Percentiles rank a stretch among this genome's conserved stretches.
phyloP scores from a whole-genome alignment of 2,329 filamentous ascomycete species.

The Trichophaea hybrida region DNA sequence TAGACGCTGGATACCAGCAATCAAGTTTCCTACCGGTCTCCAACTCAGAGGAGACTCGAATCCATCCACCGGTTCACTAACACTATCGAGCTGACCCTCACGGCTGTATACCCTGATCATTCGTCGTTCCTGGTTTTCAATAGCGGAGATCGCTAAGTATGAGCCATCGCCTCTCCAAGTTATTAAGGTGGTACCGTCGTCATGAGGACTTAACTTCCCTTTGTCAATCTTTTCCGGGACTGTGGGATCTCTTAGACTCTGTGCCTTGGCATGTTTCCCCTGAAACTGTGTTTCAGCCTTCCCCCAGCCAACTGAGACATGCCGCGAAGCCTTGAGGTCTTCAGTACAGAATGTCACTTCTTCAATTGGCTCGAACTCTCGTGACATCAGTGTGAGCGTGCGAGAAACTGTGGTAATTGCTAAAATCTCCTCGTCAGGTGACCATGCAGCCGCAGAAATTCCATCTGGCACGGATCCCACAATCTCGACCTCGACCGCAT shows the following conservation, averaged over 20 bases:
- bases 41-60: slow-evolving; percentile 81
- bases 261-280: slow-evolving; percentile 68
- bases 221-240: slow-evolving; percentile 85
- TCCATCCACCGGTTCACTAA: slow-evolving; percentile 85
- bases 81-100: slow-evolving; percentile 80
- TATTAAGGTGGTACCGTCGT: slow-evolving; percentile 57
- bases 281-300: slow-evolving; percentile 98
- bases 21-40: slow-evolving; percentile 78
- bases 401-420: slow-evolving; percentile 65
- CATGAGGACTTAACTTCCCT: slow-evolving; percentile 58
- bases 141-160: slow-evolving; percentile 70
- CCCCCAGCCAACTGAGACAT: slow-evolving; percentile 95
- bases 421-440: slow-evolving; percentile 83
- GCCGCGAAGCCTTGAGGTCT: slow-evolving; percentile 74
- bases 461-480: slow-evolving; percentile 87
- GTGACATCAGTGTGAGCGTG: slow-evolving; percentile 82
- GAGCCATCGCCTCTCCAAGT: slow-evolving; percentile 93
- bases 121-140: slow-evolving; percentile 55
- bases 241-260: slow-evolving; percentile 67
- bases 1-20: slow-evolving; percentile 70
- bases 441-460: slow-evolving; percentile 81
- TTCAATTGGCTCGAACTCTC: slow-evolving; percentile 70
- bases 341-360: slow-evolving; percentile 57
- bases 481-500: slow-evolving; percentile 64
- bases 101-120: slow-evolving; percentile 81